These are phyloP conservation scores for Leccinum rimulosum DNA, from an alignment of 768 basidiomycete genomes.

Conservation along the genomic window DNA sequence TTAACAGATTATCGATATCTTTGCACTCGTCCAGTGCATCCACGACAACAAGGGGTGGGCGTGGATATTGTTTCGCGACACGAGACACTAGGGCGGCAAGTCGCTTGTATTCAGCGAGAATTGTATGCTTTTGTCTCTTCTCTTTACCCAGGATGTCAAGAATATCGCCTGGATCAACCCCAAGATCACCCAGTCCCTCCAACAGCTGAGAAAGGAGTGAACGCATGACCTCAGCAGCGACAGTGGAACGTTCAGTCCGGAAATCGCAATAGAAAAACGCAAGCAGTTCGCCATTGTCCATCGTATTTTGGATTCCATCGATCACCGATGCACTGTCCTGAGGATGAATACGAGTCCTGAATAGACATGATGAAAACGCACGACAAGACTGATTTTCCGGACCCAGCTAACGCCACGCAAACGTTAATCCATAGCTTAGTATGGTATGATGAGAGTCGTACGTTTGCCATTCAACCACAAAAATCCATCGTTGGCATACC, in stretches of 20 bases:
- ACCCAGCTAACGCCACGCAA: neutral
- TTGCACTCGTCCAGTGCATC: slow-evolving; percentile 21
- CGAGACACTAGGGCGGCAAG: neutral
- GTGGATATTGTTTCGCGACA: neutral
- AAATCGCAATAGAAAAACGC: no score
- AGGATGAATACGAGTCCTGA: neutral
- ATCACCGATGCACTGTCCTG: neutral
- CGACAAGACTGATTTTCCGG: neutral
- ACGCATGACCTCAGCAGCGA: no score
- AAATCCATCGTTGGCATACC: neutral
- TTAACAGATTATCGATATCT: slow-evolving; percentile 2
- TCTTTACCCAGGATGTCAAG: neutral
- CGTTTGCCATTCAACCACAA: neutral
- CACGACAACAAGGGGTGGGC: slow-evolving; percentile 4
- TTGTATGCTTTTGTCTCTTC: neutral
- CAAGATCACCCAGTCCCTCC: neutral
- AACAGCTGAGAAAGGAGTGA: neutral
- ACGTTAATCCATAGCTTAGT: neutral
- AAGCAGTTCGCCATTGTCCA: no score
- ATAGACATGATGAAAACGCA: neutral
- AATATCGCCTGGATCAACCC: neutral
- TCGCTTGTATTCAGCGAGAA: neutral
- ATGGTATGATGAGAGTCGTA: neutral
- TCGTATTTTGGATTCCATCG: no score
- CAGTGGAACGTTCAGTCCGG: no score